These are phyloP conservation scores for Leptographium wingfieldii DNA, from an alignment of 2,329 filamentous ascomycete species.

Conservation along the genomic window DNA sequence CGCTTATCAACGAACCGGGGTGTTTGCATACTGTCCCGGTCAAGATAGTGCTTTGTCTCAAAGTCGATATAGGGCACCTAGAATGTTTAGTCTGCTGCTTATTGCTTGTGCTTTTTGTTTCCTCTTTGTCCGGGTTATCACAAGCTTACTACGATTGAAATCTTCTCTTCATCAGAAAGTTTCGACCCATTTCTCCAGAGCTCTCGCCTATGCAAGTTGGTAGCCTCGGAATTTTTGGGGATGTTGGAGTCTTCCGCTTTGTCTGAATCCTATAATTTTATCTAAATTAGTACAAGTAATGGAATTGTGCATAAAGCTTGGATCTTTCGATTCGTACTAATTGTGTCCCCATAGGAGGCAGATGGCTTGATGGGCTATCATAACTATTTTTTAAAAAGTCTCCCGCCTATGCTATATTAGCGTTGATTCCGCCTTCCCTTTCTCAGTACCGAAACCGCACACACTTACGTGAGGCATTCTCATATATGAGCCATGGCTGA, in stretches of 20 bases:
- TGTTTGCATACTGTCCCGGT: neutral
- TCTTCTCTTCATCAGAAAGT: neutral
- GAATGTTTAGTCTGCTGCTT: neutral
- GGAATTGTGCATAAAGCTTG: no score
- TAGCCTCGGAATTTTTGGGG: neutral
- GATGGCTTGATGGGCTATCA: neutral
- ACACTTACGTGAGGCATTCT: neutral
- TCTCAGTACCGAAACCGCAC: neutral
- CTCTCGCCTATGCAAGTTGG: neutral
- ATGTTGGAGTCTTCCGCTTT: neutral
- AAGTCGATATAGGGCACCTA: conserved; percentile 1
- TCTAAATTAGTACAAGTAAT: neutral
- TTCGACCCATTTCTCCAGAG: neutral
- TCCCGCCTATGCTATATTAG: neutral
- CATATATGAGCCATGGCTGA: neutral
- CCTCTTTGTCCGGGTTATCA: no score
- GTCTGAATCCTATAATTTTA: neutral
- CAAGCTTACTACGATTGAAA: neutral
- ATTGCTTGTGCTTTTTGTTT: neutral
- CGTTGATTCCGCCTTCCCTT: neutral
- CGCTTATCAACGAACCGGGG: neutral
- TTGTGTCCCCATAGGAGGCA: neutral
- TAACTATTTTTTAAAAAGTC: neutral
- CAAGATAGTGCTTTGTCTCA: neutral
- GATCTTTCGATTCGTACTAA: neutral